Conservation (phyloP, 768 basidiomycete genomes). For the Termitomyces bulborhizus region DNA sequence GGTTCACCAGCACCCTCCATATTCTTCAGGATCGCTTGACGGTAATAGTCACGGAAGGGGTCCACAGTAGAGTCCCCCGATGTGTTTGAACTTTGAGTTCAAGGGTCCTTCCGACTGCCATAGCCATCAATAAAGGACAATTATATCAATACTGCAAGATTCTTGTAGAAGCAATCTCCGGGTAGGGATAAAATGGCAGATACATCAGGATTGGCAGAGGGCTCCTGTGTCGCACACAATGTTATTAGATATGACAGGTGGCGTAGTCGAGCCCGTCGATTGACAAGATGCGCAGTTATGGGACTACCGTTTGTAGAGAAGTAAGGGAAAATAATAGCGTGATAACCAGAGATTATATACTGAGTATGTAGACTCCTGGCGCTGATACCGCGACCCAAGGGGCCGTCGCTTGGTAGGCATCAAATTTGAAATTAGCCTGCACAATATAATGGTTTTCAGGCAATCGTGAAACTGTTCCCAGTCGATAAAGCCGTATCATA, state of each 20-base stretch:
- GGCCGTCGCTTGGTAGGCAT: not conserved
- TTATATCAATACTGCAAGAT: not conserved
- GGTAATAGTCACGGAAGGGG: too few species aligned
- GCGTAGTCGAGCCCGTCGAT: not conserved
- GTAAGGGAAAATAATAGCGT: not conserved
- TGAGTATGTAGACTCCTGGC: not conserved
- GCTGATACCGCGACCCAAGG: not conserved
- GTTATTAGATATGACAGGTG: not conserved
- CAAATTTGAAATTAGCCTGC: not conserved
- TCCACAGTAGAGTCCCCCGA: too few species aligned
- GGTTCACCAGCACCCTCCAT: not conserved
- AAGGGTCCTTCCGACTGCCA: not conserved
- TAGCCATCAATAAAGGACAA: not conserved
- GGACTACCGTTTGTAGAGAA: not conserved
- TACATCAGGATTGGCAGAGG: not conserved
- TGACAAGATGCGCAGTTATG: not conserved
- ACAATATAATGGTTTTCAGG: not conserved
- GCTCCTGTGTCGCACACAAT: not conserved
- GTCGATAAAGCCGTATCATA: not conserved
- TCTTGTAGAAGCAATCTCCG: not conserved
- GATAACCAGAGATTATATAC: not conserved
- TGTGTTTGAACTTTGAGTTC: not conserved
- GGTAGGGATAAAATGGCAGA: not conserved
- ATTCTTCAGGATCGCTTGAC: not conserved
- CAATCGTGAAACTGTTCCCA: not conserved